These are phyloP conservation scores for Nidula niveotomentosa DNA, from an alignment of 1,284 basidiomycete genomes.

Conservation along the genomic window DNA sequence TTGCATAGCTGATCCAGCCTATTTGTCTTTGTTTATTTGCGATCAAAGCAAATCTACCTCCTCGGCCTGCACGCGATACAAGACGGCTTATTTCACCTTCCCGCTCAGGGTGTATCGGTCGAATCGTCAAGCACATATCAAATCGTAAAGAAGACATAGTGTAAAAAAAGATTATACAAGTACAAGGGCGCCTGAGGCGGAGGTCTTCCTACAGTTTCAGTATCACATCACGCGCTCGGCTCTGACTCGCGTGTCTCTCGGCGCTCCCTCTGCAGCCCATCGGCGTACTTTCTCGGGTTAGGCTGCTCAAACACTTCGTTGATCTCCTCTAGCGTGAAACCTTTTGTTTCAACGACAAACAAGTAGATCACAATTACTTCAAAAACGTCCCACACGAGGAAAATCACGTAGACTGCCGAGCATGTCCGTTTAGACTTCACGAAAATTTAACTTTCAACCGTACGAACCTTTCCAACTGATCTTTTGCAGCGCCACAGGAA, in stretches of 20 bases:
- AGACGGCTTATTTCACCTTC: no score
- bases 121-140: no score
- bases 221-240: no score
- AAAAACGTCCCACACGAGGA: conserved; percentile 51
- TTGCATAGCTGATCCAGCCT: conserved; percentile 22
- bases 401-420: conserved; percentile 46
- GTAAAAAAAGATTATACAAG: no score
- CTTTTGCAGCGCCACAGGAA: conserved; percentile 43
- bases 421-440: conserved; percentile 2
- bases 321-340: conserved; percentile 53
- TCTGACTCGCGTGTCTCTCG: conserved; percentile 6
- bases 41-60: not conserved
- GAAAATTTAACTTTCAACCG: not conserved
- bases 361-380: conserved; percentile 58
- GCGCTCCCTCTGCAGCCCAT: conserved; percentile 21
- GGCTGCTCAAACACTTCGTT: conserved; percentile 47
- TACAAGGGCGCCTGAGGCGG: no score
- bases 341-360: conserved; percentile 41
- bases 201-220: no score
- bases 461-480: conserved; percentile 43
- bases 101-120: no score
- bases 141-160: no score
- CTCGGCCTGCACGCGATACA: conserved; percentile 4
- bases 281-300: conserved; percentile 43
- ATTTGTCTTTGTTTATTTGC: conserved; percentile 11